Percentiles rank a stretch among this genome's conserved stretches.
Evolutionary conservation across 805 yeast species (phyloP).

Genomic region (Jamesozyma lodderae): DNA sequence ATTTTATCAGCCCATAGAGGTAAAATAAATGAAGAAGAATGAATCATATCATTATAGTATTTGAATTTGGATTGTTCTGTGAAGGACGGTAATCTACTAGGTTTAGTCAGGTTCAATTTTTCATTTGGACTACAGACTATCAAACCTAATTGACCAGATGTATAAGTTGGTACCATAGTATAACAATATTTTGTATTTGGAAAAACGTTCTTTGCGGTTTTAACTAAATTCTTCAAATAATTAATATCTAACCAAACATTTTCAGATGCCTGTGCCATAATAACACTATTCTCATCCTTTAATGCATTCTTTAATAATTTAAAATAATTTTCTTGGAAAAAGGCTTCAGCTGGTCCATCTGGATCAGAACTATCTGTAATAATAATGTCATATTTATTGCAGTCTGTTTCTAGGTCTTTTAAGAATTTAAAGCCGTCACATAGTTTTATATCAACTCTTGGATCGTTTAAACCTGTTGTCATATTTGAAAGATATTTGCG

Average conservation of each 20-base stretch:
- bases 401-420: conserved; percentile 30
- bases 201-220: conserved; percentile 47
- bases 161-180: conserved; percentile 79
- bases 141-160: conserved; percentile 81
- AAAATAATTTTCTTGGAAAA: conserved; percentile 73
- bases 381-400: conserved; percentile 61
- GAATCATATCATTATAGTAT: conserved; percentile 62
- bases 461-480: conserved; percentile 59
- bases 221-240: conserved; percentile 40
- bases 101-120: conserved; percentile 37
- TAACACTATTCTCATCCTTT: conserved; percentile 46
- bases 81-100: conserved; percentile 41
- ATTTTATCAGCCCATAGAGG: conserved; percentile 66
- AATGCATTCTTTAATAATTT: conserved; percentile 56
- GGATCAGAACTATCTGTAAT: conserved; percentile 93
- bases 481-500: conserved; percentile 67
- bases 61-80: conserved; percentile 43
- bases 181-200: conserved; percentile 57
- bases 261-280: conserved; percentile 72
- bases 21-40: conserved; percentile 62
- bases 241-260: conserved; percentile 65
- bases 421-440: conserved; percentile 81
- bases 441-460: conserved; percentile 55
- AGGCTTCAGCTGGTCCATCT: conserved; percentile 89
- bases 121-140: conserved; percentile 59